Evolutionary conservation across 2,329 filamentous ascomycete species (phyloP), one percentile per base, ranked within the genome.

Genomic region (Blumeria hordei): DNA sequence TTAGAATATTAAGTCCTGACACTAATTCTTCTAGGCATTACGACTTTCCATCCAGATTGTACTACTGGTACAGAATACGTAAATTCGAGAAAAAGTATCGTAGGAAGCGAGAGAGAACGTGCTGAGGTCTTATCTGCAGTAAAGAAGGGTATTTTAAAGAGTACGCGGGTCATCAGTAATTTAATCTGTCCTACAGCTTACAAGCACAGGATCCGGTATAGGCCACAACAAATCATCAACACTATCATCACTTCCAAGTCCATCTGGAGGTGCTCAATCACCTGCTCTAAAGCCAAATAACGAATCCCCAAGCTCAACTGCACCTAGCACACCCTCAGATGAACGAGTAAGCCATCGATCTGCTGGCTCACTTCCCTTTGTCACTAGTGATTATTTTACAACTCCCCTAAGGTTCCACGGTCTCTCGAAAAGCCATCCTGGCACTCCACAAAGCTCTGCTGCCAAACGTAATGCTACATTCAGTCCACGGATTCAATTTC

Each of bases 111-210:
- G 60, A 83, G 74, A 63, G 92, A 96, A 64, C 81, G 90, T 59
- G 87, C 88, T 0, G 90, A 96, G 65, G 84, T 94, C 14, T 75
- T 96, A 45, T 87, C 88, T 18, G 86, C 88, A 6, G 87, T 96
- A 51, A 87, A 87, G 64, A 95, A 94, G 70, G 92, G 92, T 52
- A 98, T 98, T 53, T 69, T 98, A 55, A 98, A 98, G 70, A 85
- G 88, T 85, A 75, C 67, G 77, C 68, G 16, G 32, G 45, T 6
- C 37, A 54, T 10, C 32, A 6, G 32, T 8, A 10, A 18, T 28
- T 8, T 32, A 54, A 12, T 8, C 43, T 21, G 51, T 44, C 35
- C 28, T 62, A 53, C n/a, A 61, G 55, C 58, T 67, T 70, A 72
- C 68, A 53, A 10, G 36, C 21, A 4, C 12, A 66, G 64, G 63